phyloP scores from a whole-genome alignment of 495 filamentous ascomycete genomes.

The Aspergillus haitiensis region DNA sequence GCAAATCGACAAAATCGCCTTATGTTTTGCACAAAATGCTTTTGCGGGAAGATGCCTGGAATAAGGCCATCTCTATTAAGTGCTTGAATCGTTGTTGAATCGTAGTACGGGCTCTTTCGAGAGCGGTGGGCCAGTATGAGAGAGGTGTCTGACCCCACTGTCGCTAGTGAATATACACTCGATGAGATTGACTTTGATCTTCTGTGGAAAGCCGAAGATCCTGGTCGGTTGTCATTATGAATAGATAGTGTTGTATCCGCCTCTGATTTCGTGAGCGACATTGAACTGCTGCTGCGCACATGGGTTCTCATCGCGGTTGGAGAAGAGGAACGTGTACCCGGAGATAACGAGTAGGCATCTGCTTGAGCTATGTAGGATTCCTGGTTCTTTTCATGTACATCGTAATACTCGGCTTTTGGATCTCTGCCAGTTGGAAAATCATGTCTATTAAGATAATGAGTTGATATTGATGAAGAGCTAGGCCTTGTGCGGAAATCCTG shows the following conservation, averaged over 20 bases:
- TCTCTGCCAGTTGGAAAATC: constrained; percentile 23
- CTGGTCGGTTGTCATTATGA: constrained; percentile 34
- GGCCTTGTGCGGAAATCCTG: constrained; percentile 28
- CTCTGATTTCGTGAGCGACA: constrained; percentile 51
- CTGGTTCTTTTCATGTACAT: constrained; percentile 53
- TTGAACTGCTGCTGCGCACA: constrained; percentile 47
- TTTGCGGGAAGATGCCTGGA: constrained; percentile 64
- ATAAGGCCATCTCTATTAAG: constrained; percentile 58
- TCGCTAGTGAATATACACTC: constrained; percentile 70
- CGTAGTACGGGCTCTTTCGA: constrained; percentile 55
- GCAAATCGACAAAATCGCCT: constrained; percentile 75
- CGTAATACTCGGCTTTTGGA: constrained; percentile 49
- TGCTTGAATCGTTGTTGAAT: constrained; percentile 53
- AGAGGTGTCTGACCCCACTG: constrained; percentile 64
- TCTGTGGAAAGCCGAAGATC: constrained; percentile 34
- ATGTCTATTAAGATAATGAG: constrained; percentile 25
- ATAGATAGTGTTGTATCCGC: constrained; percentile 39
- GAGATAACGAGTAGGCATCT: constrained; percentile 58
- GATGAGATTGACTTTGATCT: constrained; percentile 46
- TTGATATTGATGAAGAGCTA: constrained; percentile 24
- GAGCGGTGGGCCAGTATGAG: constrained; percentile 58
- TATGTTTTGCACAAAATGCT: constrained; percentile 69
- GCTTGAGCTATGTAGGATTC: constrained; percentile 60
- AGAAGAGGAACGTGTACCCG: constrained; percentile 50
- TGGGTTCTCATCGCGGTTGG: constrained; percentile 47